Evolutionary conservation across 2,329 filamentous ascomycete species (phyloP).

Genomic region (Ascosphaera apis): DNA sequence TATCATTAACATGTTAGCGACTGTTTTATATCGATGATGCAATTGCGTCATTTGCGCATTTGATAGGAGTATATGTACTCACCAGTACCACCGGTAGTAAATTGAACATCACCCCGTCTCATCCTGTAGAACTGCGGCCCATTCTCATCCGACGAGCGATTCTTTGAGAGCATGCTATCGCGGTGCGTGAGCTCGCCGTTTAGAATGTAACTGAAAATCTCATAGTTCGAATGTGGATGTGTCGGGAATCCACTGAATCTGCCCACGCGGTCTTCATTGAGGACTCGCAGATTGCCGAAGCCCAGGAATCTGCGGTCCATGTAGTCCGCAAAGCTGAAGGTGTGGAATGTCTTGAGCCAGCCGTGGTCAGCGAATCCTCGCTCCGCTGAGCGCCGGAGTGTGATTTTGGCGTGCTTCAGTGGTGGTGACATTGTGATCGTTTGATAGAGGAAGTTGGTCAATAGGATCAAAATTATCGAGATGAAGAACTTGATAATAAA

Average conservation of each 20-base stretch:
- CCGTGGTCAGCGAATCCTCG: conserved; percentile 63
- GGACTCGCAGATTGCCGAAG: neutral
- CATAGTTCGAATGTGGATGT: conserved; percentile 64
- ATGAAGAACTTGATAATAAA: too few relatives aligned
- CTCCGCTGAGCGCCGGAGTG: conserved; percentile 44
- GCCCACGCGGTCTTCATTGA: neutral
- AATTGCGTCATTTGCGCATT: neutral
- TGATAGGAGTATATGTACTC: conserved; percentile 10
- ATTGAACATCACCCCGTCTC: conserved; percentile 64
- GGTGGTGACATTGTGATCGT: conserved; percentile 35
- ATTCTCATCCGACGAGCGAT: conserved; percentile 33
- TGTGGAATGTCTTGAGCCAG: conserved; percentile 75
- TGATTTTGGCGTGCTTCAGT: conserved; percentile 46
- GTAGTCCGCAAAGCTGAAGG: conserved; percentile 57
- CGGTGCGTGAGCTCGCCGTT: conserved; percentile 68
- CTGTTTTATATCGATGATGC: neutral
- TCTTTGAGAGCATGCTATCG: conserved; percentile 59
- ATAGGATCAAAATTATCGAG: too few relatives aligned
- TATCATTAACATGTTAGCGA: conserved; percentile 3
- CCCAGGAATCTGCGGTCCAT: conserved; percentile 37
- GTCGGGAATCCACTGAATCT: conserved; percentile 55
- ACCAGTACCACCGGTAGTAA: conserved; percentile 65
- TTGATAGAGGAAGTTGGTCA: conserved; percentile 1
- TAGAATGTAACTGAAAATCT: conserved; percentile 80
- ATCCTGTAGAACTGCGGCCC: conserved; percentile 45